phyloP scores from a whole-genome alignment of 805 yeast genomes.

The Cyberlindnera sargentensis region DNA sequence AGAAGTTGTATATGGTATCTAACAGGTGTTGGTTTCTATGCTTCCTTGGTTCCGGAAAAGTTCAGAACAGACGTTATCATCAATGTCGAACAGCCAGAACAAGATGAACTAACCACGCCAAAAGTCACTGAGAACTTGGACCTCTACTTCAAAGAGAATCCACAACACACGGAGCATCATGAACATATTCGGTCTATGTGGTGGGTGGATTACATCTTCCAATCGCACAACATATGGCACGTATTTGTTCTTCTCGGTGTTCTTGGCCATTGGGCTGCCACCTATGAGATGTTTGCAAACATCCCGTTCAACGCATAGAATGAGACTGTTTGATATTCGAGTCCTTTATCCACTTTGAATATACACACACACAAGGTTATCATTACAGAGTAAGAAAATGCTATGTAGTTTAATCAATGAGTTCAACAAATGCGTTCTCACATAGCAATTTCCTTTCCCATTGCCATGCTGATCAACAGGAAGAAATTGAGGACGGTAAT shows the following conservation, averaged over 20 bases:
- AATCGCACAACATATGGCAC: slow-evolving; percentile 94
- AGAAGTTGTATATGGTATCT: slow-evolving; percentile 71
- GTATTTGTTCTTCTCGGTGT: slow-evolving; percentile 83
- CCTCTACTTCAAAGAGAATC: slow-evolving; percentile 35
- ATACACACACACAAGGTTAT: neutral
- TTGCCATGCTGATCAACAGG: slow-evolving; percentile 40
- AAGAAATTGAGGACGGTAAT: slow-evolving; percentile 66
- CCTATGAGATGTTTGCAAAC: slow-evolving; percentile 60
- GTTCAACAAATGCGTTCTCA: slow-evolving; percentile 5
- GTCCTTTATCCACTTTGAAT: neutral
- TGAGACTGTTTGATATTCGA: too few species aligned
- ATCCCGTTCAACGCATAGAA: slow-evolving; percentile 15
- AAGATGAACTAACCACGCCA: slow-evolving; percentile 24
- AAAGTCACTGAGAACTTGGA: slow-evolving; percentile 26
- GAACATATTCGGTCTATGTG: slow-evolving; percentile 49
- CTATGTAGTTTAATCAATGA: neutral
- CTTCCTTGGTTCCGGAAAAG: slow-evolving; percentile 82
- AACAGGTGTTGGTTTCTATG: slow-evolving; percentile 81
- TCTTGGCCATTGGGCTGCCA: slow-evolving; percentile 79
- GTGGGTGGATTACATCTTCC: slow-evolving; percentile 76
- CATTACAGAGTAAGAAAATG: neutral
- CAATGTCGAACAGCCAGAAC: slow-evolving; percentile 36
- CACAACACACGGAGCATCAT: slow-evolving; percentile 27
- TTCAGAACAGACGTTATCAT: slow-evolving; percentile 66
- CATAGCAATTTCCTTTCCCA: slow-evolving; percentile 35